phyloP scores from a whole-genome alignment of 768 basidiomycete species.

The Kwoniella dejecticola region DNA sequence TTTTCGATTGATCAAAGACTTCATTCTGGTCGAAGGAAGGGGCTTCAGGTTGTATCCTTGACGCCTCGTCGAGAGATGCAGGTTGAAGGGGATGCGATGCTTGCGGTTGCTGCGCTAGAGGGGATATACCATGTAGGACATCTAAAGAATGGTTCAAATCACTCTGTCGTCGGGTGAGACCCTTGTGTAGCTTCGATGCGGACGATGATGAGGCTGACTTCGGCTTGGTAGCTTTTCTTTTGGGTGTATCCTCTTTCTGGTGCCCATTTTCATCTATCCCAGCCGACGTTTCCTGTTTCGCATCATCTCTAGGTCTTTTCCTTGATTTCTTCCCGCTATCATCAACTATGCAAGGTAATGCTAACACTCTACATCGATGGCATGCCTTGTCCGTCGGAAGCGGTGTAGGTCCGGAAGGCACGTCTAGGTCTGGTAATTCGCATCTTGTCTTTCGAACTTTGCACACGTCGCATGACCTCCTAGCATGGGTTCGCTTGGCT shows the following conservation, averaged over 20 bases:
- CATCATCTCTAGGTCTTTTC: slow-evolving; percentile 22
- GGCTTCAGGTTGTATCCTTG: slow-evolving; percentile 1
- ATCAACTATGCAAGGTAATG: slow-evolving; percentile 46
- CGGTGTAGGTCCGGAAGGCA: slow-evolving; percentile 30
- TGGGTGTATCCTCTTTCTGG: background rate
- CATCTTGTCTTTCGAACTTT: slow-evolving; percentile 50
- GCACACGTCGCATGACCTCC: slow-evolving; percentile 48
- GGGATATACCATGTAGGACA: slow-evolving; percentile 21
- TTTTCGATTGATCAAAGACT: slow-evolving; percentile 1
- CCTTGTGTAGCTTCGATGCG: background rate
- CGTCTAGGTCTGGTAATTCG: slow-evolving; percentile 46
- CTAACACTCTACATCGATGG: slow-evolving; percentile 45
- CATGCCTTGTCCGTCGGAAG: slow-evolving; percentile 43
- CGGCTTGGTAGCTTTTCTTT: slow-evolving; percentile 1
- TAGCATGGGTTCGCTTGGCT: slow-evolving; percentile 47
- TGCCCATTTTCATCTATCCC: background rate
- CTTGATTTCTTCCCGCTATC: slow-evolving; percentile 32
- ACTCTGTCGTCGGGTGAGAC: background rate
- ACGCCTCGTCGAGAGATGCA: slow-evolving; percentile 2
- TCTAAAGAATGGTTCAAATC: slow-evolving; percentile 20
- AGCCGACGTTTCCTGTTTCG: background rate
- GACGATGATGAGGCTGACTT: background rate
- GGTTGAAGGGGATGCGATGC: slow-evolving; percentile 1
- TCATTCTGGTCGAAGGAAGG: background rate
- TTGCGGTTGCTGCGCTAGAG: background rate